Base-by-base conservation (phyloP, 148 eudicot genomes). In the Cornus controversa region DNA sequence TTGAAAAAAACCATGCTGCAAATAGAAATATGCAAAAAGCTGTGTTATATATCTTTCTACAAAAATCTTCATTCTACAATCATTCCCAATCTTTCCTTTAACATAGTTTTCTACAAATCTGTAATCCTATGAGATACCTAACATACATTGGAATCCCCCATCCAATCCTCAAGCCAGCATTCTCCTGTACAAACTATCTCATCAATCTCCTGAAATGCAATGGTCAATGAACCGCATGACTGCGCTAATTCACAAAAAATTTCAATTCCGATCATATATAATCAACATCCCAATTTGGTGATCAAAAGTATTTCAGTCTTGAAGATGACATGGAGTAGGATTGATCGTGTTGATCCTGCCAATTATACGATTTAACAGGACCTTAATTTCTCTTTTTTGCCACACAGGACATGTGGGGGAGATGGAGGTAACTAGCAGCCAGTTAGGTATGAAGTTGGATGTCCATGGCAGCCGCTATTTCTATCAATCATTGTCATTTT, bases 401-500 rank as follows among this genome's bases (percentile, higher is more conserved):
- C 34, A 31, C 34, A 31, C 34, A 31, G 4, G 50, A 54, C 2
- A 54, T 18, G 15, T 14, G 62, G 18, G 1, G 18, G 62, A 16
- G 62, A 54, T 54, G 62, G 20, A 54, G 62, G 15, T 18, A 11
- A 45, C 13, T 3, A 8, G 50, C 50, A 45, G 50, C 10, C 11
- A 16, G 22, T 4, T 14, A n/a, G n/a, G n/a, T n/a, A n/a, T n/a
- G n/a, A n/a, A n/a, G n/a, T n/a, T n/a, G n/a, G n/a, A n/a, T n/a
- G n/a, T n/a, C n/a, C n/a, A n/a, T n/a, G n/a, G n/a, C n/a, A 16
- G n/a, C 15, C 22, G 1, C n/a, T 20, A 60, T 57, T 9, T 45
- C 85, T 82, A 82, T 26, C 50, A 29, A 62, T 77, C 77, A 37
- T 70, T 78, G 8, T 84, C 87, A 83, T 11, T 88, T 25, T 70